Percentiles rank a stretch among this genome's conserved stretches.
phyloP scores from a whole-genome alignment of 2,329 filamentous ascomycete genomes.

The Cercospora citrullina region DNA sequence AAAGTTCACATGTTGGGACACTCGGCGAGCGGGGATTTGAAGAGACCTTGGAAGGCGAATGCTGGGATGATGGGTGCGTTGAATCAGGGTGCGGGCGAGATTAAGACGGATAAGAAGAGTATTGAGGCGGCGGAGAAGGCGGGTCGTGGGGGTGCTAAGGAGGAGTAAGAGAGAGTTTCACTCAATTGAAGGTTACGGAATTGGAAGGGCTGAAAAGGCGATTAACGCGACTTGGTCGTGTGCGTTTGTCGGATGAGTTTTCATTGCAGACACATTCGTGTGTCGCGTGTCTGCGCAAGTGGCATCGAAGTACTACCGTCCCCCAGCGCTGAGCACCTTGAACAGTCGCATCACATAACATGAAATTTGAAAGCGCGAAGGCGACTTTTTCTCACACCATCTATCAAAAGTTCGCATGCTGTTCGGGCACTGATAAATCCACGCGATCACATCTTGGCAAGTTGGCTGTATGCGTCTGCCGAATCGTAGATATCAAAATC shows the following conservation, averaged over 20 bases:
- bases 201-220: not conserved
- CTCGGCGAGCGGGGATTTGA: constrained; percentile 84
- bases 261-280: not conserved
- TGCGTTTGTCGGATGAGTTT: not conserved
- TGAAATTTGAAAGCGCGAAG: not conserved
- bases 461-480: not conserved
- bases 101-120: constrained; percentile 77
- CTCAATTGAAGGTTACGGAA: not conserved
- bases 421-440: not conserved
- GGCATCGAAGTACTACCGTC: not conserved
- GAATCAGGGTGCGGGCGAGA: constrained; percentile 60
- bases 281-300: not conserved
- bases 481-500: not conserved
- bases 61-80: constrained; percentile 81
- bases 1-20: constrained; percentile 93
- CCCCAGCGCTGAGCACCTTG: not conserved
- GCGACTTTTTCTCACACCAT: not conserved
- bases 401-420: not conserved
- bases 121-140: constrained; percentile 54
- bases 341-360: not conserved
- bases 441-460: not conserved
- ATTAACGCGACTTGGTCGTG: not conserved
- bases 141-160: constrained; percentile 54
- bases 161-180: constrained; percentile 47
- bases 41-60: constrained; percentile 89